A percentile compares a stretch with the other conserved stretches of the same genome.
Evolutionary conservation across 768 basidiomycete genomes (phyloP).

Genomic region (Clitopilus hobsonii): DNA sequence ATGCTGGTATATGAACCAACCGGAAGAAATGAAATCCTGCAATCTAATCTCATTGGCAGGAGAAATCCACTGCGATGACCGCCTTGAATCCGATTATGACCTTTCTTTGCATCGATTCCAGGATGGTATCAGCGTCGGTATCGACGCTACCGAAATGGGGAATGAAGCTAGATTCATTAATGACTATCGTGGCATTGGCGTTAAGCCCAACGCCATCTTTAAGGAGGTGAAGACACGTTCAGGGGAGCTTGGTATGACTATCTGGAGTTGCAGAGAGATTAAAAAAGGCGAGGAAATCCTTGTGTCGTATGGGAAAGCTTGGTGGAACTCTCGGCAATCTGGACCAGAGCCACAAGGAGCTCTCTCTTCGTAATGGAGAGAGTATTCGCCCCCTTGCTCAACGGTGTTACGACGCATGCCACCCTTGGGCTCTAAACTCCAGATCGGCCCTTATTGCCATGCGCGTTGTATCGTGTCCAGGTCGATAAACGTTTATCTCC

Average conservation of each 20-base stretch:
- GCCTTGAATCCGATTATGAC: conserved; percentile 80
- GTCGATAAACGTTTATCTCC: not conserved
- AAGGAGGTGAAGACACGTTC: conserved; percentile 43
- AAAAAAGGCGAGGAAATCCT: conserved; percentile 81
- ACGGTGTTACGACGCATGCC: not conserved
- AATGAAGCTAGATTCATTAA: conserved; percentile 91
- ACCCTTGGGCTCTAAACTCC: not conserved
- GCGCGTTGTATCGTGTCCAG: not conserved
- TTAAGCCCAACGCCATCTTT: conserved; percentile 69
- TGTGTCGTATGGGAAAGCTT: conserved; percentile 84
- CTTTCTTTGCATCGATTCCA: conserved; percentile 66
- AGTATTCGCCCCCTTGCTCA: not conserved
- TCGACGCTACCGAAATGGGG: conserved; percentile 72
- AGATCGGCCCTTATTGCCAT: not conserved
- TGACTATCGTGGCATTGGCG: conserved; percentile 78
- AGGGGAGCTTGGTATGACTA: conserved; percentile 73
- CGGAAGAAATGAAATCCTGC: not conserved
- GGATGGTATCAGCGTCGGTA: conserved; percentile 60
- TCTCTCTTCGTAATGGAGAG: not conserved
- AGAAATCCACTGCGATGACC: conserved; percentile 76
- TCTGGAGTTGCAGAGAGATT: conserved; percentile 64
- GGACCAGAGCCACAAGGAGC: not conserved
- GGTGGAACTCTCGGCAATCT: conserved; percentile 58
- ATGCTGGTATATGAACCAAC: conserved; percentile 38
- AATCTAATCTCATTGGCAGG: conserved; percentile 33